Conservation (phyloP, 495 filamentous ascomycete species). For the Penicillium pancosmium region DNA sequence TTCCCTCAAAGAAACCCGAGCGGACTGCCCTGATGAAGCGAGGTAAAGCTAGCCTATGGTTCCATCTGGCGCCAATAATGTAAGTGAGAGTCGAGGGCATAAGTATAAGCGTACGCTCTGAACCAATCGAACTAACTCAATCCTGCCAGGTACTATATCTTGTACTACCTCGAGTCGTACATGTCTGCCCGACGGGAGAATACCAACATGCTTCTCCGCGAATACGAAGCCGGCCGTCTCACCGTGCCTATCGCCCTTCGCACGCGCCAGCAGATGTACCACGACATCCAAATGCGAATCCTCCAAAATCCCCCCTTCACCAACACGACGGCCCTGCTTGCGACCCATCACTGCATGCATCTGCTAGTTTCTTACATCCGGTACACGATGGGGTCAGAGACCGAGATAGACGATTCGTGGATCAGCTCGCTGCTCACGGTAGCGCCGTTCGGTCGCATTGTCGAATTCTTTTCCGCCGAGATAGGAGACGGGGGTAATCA, state of each 20-base stretch:
- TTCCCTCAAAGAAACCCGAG: constrained; percentile 34
- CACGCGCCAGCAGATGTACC: constrained; percentile 41
- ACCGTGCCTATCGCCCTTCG: constrained; percentile 40
- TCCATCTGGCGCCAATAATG: constrained; percentile 47
- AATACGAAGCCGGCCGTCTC: constrained; percentile 44
- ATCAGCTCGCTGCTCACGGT: constrained; percentile 47
- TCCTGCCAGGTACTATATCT: constrained; percentile 40
- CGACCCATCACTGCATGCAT: constrained; percentile 51
- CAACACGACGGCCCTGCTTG: constrained; percentile 44
- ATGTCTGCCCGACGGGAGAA: constrained; percentile 45
- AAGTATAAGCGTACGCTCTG: neutral
- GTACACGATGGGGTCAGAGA: constrained; percentile 40
- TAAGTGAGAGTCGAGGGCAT: constrained; percentile 18
- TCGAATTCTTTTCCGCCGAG: constrained; percentile 51
- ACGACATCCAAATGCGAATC: constrained; percentile 42
- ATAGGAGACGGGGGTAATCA: constrained; percentile 49
- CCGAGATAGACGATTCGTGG: constrained; percentile 42
- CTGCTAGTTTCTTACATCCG: constrained; percentile 45
- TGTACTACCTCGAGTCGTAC: constrained; percentile 49
- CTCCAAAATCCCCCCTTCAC: constrained; percentile 48
- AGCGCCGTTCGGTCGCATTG: constrained; percentile 44
- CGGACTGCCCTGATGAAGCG: constrained; percentile 38
- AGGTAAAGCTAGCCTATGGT: constrained; percentile 39
- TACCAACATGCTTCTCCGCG: constrained; percentile 42
- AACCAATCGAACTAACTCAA: constrained; percentile 4